A percentile compares a stretch with the other conserved stretches of the same genome.
phyloP scores from a whole-genome alignment of 345 rosid species.

The Physaria fendleri region DNA sequence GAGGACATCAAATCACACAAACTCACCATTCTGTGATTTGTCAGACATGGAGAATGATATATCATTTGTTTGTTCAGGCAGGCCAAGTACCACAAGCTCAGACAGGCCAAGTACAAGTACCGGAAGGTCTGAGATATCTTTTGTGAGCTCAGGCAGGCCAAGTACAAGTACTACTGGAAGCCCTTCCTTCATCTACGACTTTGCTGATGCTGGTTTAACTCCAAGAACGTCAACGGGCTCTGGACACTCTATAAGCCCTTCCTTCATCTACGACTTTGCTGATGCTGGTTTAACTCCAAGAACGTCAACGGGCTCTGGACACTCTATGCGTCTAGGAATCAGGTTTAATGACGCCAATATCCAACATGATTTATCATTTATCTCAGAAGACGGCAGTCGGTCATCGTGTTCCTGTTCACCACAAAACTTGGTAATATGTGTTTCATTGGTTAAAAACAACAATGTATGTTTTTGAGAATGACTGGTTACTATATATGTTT shows the following conservation, averaged over 20 bases:
- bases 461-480: slow-evolving; percentile 1
- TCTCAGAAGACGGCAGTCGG: slow-evolving; percentile 50
- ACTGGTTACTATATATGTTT: slow-evolving; percentile 2
- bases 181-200: slow-evolving; percentile 48
- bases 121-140: slow-evolving; percentile 59
- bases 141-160: slow-evolving; percentile 75
- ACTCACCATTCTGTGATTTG: slow-evolving; percentile 38
- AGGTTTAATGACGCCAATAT: slow-evolving; percentile 40
- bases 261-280: slow-evolving; percentile 40
- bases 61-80: slow-evolving; percentile 44
- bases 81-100: slow-evolving; percentile 26
- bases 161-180: slow-evolving; percentile 44
- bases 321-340: slow-evolving; percentile 44
- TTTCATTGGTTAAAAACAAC: slow-evolving; percentile 10
- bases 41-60: slow-evolving; percentile 64
- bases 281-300: slow-evolving; percentile 42
- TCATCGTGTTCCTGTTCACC: slow-evolving; percentile 60
- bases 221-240: slow-evolving; percentile 53
- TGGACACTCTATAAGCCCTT: slow-evolving; percentile 46
- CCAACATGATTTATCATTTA: slow-evolving; percentile 42
- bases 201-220: slow-evolving; percentile 35
- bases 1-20: slow-evolving; percentile 32
- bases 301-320: slow-evolving; percentile 51
- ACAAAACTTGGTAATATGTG: slow-evolving; percentile 40
- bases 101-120: slow-evolving; percentile 31